Base-by-base conservation (phyloP, 2,329 filamentous ascomycete species). In the Fusarium circinatum region DNA sequence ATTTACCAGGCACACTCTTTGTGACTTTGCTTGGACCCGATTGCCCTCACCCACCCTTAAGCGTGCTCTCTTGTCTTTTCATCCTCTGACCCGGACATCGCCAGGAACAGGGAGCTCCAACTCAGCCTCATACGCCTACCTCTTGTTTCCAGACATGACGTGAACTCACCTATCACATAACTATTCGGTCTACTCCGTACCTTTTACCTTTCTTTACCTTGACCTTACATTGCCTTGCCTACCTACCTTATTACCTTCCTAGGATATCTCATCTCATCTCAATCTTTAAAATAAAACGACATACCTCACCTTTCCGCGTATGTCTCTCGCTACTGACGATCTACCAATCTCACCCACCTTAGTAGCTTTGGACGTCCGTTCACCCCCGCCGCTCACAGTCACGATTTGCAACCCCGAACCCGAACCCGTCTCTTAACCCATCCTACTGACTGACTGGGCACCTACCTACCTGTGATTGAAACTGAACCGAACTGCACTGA, bases 61-160 rank as follows among this genome's bases (percentile, higher is more conserved):
- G 45, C 51, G 36, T 59, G 42, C n/a, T 28, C 45, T 47, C 48
- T 61, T 38, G 32, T 51, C 56, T 51, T 58, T 30, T 58, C 42
- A 59, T 30, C 24, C 28, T 42, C 45, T 45, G 18, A 49, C 44
- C 51, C 48, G 55, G 62, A 60, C 63, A 51, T 69, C 68, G 58
- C 62, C 62, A 76, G 67, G 70, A 71, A 74, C 62, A 67, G 64
- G 62, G 34, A 60, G 48, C 48, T 65, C 39, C n/a, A 44, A 41
- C 67, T 59, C 65, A 69, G 73, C 75, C 70, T 65, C 63, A 65
- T 61, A 47, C 47, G 26, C 61, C 59, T 49, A 41, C 61, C 58
- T 69, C 55, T 55, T 45, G 30, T 52, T 45, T 54, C 41, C 24
- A 78, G 79, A 73, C 76, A 74, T 82, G 82, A 73, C 81, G 78